phyloP scores from a whole-genome alignment of 345 rosid genomes.

The Melaleuca quinquenervia region DNA sequence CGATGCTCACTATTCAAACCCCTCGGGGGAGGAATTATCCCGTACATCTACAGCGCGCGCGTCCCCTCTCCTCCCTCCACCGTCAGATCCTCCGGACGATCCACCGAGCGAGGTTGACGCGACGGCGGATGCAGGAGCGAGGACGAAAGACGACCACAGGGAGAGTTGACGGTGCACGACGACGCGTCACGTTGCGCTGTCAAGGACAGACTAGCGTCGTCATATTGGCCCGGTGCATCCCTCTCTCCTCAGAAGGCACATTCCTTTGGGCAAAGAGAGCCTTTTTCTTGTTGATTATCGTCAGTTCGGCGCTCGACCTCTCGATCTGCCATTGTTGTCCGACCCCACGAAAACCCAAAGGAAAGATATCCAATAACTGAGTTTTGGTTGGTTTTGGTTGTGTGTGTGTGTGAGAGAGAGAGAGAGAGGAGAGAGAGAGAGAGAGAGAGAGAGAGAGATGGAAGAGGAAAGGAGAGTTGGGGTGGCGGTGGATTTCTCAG shows the following conservation, averaged over 20 bases:
- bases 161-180: no score
- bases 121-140: neutral
- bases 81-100: neutral
- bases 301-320: neutral
- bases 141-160: no score
- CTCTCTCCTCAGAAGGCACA: neutral
- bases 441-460: constrained; percentile 13
- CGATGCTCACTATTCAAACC: accelerated
- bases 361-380: neutral
- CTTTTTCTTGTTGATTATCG: neutral
- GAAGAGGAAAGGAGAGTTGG: constrained; percentile 55
- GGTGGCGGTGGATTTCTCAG: constrained; percentile 87
- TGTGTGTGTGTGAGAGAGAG: neutral
- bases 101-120: neutral
- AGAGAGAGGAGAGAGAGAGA: neutral
- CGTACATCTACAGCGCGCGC: neutral
- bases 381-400: neutral
- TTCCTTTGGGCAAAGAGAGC: neutral
- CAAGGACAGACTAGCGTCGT: neutral
- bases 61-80: neutral
- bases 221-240: neutral
- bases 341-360: neutral
- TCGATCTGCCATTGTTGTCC: neutral
- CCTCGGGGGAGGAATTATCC: neutral
- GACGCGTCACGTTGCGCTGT: neutral